phyloP scores from a whole-genome alignment of 305 asterid species.

The Fraxinus paxiana region DNA sequence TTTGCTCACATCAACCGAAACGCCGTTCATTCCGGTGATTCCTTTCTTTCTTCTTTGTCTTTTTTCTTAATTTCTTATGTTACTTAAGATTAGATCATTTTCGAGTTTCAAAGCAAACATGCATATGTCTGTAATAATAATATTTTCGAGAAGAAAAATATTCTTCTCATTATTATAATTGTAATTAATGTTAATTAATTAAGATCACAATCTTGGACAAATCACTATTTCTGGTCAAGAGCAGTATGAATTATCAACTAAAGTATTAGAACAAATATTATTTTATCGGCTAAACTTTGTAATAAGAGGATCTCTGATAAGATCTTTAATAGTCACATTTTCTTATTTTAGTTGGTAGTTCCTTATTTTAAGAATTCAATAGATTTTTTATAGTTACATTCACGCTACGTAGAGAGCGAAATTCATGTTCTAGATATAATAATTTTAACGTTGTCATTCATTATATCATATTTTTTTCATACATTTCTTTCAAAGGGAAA shows the following conservation, averaged over 20 bases:
- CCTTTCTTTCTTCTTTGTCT: background rate
- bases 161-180: background rate
- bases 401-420: no score
- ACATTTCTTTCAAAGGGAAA: no score
- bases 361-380: no score
- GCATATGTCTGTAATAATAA: background rate
- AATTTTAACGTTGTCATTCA: no score
- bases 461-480: no score
- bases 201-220: background rate
- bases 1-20: background rate
- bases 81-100: background rate
- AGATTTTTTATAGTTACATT: no score
- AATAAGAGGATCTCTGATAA: no score
- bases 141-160: background rate
- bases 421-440: no score
- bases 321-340: no score
- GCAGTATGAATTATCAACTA: background rate
- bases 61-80: background rate
- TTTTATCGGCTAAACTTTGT: no score
- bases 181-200: background rate
- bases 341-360: no score
- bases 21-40: background rate
- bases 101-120: background rate
- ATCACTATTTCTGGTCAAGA: background rate
- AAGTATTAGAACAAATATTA: background rate